phyloP scores from a whole-genome alignment of 1,284 basidiomycete genomes.

The Singerocomus inundabilis region DNA sequence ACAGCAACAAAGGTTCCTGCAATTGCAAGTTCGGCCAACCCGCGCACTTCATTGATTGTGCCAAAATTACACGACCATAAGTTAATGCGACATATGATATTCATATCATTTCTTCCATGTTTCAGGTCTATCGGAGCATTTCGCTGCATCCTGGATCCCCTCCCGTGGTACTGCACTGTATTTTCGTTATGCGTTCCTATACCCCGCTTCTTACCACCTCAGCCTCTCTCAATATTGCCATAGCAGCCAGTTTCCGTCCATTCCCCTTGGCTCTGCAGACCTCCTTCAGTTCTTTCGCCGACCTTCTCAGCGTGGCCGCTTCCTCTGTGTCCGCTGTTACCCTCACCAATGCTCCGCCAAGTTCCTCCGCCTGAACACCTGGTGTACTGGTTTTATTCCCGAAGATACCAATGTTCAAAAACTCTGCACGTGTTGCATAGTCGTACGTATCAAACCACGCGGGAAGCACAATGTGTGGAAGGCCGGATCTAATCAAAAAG shows the following conservation, averaged over 20 bases:
- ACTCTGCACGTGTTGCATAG: slow-evolving; percentile 11
- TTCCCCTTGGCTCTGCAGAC: slow-evolving; percentile 12
- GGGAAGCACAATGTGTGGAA: slow-evolving; percentile 14
- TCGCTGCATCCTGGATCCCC: too few relatives aligned
- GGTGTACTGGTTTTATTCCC: slow-evolving; percentile 8
- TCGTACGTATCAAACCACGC: slow-evolving; percentile 20
- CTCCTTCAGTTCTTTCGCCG: slow-evolving; percentile 10
- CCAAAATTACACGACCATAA: too few relatives aligned
- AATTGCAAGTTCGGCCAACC: too few relatives aligned
- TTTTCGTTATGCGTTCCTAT: too few relatives aligned
- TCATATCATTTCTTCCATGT: too few relatives aligned
- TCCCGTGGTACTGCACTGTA: too few relatives aligned
- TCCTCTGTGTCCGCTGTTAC: slow-evolving; percentile 11
- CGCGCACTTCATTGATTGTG: too few relatives aligned
- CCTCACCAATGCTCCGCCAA: slow-evolving; percentile 11
- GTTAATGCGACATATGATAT: too few relatives aligned
- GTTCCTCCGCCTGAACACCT: slow-evolving; percentile 10
- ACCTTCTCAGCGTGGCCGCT: slow-evolving; percentile 2
- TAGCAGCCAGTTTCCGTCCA: slow-evolving; percentile 10
- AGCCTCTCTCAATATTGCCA: slow-evolving; percentile 3
- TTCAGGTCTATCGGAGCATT: too few relatives aligned
- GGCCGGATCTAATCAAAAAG: slow-evolving; percentile 8
- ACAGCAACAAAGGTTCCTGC: too few relatives aligned
- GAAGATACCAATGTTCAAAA: neutral
- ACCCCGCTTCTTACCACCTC: neutral